These are phyloP conservation scores for Penicillium sp. DNA, from an alignment of 2,329 filamentous ascomycete species.

Conservation along the genomic window DNA sequence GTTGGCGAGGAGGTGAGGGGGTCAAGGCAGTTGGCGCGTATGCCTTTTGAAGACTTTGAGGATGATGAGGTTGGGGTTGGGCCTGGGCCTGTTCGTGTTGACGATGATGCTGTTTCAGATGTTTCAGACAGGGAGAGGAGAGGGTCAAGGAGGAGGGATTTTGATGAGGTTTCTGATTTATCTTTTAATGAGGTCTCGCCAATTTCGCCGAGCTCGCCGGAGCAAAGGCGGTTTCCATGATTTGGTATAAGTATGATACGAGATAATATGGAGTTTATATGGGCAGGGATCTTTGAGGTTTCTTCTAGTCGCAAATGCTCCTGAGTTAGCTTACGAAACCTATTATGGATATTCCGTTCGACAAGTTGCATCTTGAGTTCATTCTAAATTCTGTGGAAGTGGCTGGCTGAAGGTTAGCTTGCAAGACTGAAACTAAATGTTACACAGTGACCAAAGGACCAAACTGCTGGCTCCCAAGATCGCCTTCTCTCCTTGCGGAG, in stretches of 20 bases:
- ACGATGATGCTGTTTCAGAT: conserved; percentile 28
- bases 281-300: neutral
- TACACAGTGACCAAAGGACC: too few relatives aligned
- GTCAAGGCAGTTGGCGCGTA: conserved; percentile 13
- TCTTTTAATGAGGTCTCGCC: conserved; percentile 28
- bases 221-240: neutral
- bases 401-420: too few relatives aligned
- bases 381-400: too few relatives aligned
- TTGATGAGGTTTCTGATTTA: conserved; percentile 35
- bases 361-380: too few relatives aligned
- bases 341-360: too few relatives aligned
- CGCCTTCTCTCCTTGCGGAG: too few relatives aligned
- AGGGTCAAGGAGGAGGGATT: conserved; percentile 10
- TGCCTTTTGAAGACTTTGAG: conserved; percentile 23
- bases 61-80: conserved; percentile 10
- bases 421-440: too few relatives aligned
- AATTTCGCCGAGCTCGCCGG: neutral
- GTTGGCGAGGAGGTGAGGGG: conserved; percentile 9
- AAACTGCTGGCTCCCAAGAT: too few relatives aligned
- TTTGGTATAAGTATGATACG: neutral
- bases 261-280: neutral
- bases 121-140: conserved; percentile 24
- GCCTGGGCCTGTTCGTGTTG: conserved; percentile 1
- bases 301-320: too few relatives aligned
- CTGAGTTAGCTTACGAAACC: too few relatives aligned